A percentile compares a stretch with the other conserved stretches of the same genome.
phyloP scores from a whole-genome alignment of 371 early-diverging fungal species.

The Mortierella sp. region DNA sequence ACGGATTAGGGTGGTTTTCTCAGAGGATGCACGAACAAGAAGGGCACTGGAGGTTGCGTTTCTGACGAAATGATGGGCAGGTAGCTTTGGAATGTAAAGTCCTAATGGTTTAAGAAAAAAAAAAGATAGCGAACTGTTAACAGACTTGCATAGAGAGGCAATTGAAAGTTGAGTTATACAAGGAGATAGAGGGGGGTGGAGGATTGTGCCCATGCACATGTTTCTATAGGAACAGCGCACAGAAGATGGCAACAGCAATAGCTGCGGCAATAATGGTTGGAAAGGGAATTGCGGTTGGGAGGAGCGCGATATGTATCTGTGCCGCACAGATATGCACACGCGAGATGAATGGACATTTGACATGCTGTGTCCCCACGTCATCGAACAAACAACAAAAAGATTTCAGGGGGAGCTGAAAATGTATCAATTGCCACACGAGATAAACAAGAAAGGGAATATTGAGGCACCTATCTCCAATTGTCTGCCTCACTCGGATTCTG shows the following conservation, averaged over 20 bases:
- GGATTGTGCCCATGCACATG: background rate
- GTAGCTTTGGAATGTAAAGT: conserved; percentile 58
- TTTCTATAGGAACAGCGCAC: background rate
- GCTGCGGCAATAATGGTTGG: background rate
- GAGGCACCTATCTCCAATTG: background rate
- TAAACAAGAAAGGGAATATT: background rate
- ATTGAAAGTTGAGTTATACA: background rate
- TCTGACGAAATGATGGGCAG: conserved; percentile 61
- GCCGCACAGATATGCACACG: background rate
- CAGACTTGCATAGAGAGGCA: background rate
- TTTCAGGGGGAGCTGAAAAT: background rate
- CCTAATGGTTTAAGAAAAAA: conserved; percentile 17
- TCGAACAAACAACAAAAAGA: background rate
- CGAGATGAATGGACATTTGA: background rate
- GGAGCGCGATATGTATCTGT: background rate
- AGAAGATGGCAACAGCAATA: background rate
- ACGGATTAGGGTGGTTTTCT: conserved; percentile 59
- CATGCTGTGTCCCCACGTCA: background rate
- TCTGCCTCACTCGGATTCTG: background rate
- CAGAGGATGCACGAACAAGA: conserved; percentile 59
- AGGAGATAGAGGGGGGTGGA: background rate
- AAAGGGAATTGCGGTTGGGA: background rate
- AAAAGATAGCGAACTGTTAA: background rate
- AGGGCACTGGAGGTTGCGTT: conserved; percentile 52
- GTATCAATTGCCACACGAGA: background rate